These are phyloP conservation scores for Paramecium caudatum DNA, from an alignment of 73 alveolate species.

Conservation along the genomic window DNA sequence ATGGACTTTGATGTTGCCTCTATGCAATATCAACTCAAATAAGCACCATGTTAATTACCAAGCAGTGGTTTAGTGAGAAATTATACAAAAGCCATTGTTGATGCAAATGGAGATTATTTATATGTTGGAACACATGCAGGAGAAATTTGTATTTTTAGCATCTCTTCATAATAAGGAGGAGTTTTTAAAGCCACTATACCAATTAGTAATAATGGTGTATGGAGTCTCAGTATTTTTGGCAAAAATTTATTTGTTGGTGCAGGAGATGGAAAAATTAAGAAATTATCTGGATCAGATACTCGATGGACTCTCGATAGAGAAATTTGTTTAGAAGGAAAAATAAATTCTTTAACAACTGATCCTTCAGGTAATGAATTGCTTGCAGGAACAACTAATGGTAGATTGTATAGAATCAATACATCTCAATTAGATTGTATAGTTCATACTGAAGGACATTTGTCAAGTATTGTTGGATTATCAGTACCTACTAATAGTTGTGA, in stretches of 20 bases:
- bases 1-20: conserved; percentile 89
- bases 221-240: conserved; percentile 82
- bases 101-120: conserved; percentile 83
- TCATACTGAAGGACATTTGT: conserved; percentile 94
- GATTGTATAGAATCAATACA: conserved; percentile 90
- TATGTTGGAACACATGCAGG: conserved; percentile 93
- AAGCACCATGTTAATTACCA: conserved; percentile 85
- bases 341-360: conserved; percentile 81
- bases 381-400: conserved; percentile 88
- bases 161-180: conserved; percentile 61
- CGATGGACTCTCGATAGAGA: conserved; percentile 87
- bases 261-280: conserved; percentile 96
- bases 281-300: conserved; percentile 84
- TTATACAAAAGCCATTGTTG: conserved; percentile 87
- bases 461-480: conserved; percentile 86
- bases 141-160: conserved; percentile 76
- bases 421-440: conserved; percentile 84
- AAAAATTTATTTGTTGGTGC: conserved; percentile 89
- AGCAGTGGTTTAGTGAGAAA: conserved; percentile 90
- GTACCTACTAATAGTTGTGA: conserved; percentile 86
- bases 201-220: conserved; percentile 89
- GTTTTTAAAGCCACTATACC: conserved; percentile 92
- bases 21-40: conserved; percentile 84
- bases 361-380: conserved; percentile 84
- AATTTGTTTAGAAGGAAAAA: conserved; percentile 87